Conservation (phyloP, 108 stramenopile species). For the Schizochytrium sp. region DNA sequence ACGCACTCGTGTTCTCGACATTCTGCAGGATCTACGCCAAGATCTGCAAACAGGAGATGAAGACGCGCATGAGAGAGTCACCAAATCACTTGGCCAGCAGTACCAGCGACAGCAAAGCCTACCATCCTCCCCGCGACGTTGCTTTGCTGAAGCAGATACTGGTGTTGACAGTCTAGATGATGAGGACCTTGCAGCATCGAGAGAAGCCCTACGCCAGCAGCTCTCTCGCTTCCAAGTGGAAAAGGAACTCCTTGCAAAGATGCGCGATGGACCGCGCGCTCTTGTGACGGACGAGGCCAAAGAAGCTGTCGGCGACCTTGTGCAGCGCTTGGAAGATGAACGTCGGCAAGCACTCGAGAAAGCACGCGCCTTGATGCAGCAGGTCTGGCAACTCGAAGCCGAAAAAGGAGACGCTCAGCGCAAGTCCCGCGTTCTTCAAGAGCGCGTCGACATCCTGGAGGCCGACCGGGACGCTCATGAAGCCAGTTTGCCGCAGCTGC, state of each 20-base stretch:
- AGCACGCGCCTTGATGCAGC: neutral
- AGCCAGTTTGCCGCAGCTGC: neutral
- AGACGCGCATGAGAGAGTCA: neutral
- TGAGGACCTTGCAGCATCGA: neutral
- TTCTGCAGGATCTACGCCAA: neutral
- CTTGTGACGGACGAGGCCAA: neutral
- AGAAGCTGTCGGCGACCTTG: neutral
- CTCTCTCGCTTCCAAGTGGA: neutral
- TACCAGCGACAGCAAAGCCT: too few relatives aligned
- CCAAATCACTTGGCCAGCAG: neutral
- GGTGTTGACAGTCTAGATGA: neutral
- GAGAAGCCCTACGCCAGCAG: neutral
- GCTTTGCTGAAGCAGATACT: too few relatives aligned
- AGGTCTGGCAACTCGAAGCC: neutral
- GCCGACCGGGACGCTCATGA: neutral
- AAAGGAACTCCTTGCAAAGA: neutral
- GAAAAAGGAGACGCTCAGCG: neutral
- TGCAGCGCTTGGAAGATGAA: neutral
- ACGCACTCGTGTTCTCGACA: neutral
- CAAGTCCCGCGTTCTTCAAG: neutral
- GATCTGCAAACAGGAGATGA: neutral
- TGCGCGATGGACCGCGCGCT: neutral
- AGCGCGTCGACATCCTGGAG: neutral
- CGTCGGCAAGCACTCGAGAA: neutral
- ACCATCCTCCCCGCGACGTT: too few relatives aligned